These are phyloP conservation scores for Fusarium coicis DNA, from an alignment of 2,329 filamentous ascomycete species.

Conservation along the genomic window DNA sequence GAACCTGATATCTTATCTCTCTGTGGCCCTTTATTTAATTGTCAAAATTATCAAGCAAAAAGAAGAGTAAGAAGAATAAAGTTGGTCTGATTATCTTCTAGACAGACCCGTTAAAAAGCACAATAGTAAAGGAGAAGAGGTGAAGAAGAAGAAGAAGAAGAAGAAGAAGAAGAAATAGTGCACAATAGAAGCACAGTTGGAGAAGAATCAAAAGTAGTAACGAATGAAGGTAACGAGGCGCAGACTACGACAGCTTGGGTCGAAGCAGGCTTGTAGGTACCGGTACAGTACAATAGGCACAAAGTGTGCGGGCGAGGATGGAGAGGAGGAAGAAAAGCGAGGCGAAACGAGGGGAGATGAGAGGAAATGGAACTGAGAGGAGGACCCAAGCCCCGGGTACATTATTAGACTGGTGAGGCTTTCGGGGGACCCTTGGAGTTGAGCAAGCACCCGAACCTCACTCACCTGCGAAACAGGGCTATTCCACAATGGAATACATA, in stretches of 20 bases:
- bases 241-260: conserved; percentile 38
- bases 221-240: conserved; percentile 34
- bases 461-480: conserved; percentile 27
- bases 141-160: not conserved
- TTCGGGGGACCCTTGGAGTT: conserved; percentile 27
- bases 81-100: conserved; percentile 30
- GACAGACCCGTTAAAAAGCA: conserved; percentile 10
- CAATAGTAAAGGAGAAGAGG: conserved; percentile 4
- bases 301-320: conserved; percentile 30
- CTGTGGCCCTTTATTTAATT: conserved; percentile 13
- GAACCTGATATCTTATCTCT: conserved; percentile 14
- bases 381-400: conserved; percentile 1
- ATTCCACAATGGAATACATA: conserved; percentile 1
- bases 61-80: conserved; percentile 3
- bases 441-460: conserved; percentile 11
- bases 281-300: conserved; percentile 14
- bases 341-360: conserved; percentile 5
- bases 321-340: conserved; percentile 15
- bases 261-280: conserved; percentile 35
- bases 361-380: conserved; percentile 12
- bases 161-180: not conserved
- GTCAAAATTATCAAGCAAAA: conserved; percentile 28
- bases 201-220: conserved; percentile 25
- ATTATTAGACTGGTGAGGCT: conserved; percentile 22
- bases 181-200: conserved; percentile 1